These are phyloP conservation scores for Colletotrichum zoysiae DNA, from an alignment of 2,329 filamentous ascomycete species.

Conservation along the genomic window DNA sequence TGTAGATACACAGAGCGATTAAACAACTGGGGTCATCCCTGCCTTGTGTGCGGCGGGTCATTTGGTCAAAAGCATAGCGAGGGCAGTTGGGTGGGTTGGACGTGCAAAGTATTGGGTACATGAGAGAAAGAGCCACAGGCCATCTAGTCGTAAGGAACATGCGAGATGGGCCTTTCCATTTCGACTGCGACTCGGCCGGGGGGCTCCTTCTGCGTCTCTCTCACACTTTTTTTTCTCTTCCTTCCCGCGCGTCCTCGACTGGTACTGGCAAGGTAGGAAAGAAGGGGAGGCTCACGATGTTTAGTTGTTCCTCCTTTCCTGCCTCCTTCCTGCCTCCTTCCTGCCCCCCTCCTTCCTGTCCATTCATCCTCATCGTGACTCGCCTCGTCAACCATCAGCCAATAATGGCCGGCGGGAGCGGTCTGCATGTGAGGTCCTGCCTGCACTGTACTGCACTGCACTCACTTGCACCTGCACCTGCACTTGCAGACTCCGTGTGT, in stretches of 20 bases:
- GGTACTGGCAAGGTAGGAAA: conserved; percentile 17
- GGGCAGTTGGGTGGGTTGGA: conserved; percentile 12
- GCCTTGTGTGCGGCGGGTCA: conserved; percentile 20
- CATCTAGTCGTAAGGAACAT: conserved; percentile 21
- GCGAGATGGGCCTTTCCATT: conserved; percentile 32
- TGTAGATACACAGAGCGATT: conserved; percentile 1
- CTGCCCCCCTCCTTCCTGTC: conserved; percentile 9
- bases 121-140: conserved; percentile 6
- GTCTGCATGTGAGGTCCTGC: conserved; percentile 33
- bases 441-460: conserved; percentile 16
- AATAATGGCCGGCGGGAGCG: conserved; percentile 25
- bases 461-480: conserved; percentile 12
- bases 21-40: conserved; percentile 29
- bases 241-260: not conserved
- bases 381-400: conserved; percentile 14
- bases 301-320: conserved; percentile 1
- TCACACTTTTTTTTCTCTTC: not conserved
- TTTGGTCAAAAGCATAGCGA: conserved; percentile 29
- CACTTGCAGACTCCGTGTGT: conserved; percentile 19
- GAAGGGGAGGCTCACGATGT: conserved; percentile 32
- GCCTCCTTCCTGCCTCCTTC: not conserved
- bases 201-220: not conserved
- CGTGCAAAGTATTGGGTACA: conserved; percentile 28
- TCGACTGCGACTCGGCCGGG: conserved; percentile 23
- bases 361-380: conserved; percentile 12